Base-by-base conservation (phyloP, 352 stramenopile genomes). In the Phytophthora sojae region DNA sequence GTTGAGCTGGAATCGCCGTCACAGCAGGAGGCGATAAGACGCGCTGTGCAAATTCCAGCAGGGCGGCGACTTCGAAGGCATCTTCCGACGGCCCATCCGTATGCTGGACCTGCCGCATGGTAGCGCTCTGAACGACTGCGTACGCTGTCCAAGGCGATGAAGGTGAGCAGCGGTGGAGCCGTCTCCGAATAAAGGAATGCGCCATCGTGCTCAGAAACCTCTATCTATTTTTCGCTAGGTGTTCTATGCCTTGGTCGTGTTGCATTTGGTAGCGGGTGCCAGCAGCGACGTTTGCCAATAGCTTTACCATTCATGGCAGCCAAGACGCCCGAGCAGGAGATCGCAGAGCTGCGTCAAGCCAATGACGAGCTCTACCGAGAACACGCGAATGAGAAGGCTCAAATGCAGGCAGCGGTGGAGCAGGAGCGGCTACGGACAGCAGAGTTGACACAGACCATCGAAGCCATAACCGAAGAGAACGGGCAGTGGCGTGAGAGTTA, bases 401-500 rank as follows among this genome's bases (percentile, higher is more conserved):
- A 91, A 61, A 93, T 93, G 82, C 87, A 95, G 59, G 73, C 88
- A 30, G 76, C 79, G 2, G 86, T 92, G 32, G 85, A 92, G 70
- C 85, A 91, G 30, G 84, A 94, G 60, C 84, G 80, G 50, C 44
- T 83, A 8, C 75, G 62, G 14, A 76, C 79, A 4, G 62, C 65
- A 9, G 83, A 90, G 67, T 52, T 90, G n/a, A 57, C 67, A 15
- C 70, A 88, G 19, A 61, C 76, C 0, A 68, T 88, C 45, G 76
- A 82, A 8, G 73, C 72, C 9, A 89, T 84, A 32, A 78, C 75
- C 6, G 78, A 89, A 25, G 82, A 91, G 57, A 89, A 90, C 25
- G 65, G 83, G 25, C 82, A 89, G 45, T 91, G 82, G 79, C 76
- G 83, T 17, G 69, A 69, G 4, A 88, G 78, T n/a, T 93, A 90